Conservation (phyloP, 2,329 filamentous ascomycete genomes). For the Bipolaris victoriae region DNA sequence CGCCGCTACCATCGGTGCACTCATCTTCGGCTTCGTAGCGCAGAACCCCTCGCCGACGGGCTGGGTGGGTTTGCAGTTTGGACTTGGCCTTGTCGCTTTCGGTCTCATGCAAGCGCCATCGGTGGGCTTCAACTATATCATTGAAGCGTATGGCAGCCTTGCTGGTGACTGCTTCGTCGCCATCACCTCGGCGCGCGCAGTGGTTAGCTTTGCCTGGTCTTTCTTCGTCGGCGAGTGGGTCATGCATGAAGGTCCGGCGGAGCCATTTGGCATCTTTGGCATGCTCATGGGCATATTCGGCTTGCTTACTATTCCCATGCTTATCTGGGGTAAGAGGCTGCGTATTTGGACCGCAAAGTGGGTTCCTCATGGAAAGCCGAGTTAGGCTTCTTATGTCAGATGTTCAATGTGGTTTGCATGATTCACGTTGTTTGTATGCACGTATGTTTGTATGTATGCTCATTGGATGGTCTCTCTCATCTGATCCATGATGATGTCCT, state of each 20-base stretch:
- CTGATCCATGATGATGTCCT: too few species aligned
- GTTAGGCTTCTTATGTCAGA: conserved; percentile 11
- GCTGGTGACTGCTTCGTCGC: conserved; percentile 62
- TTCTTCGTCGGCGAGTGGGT: conserved; percentile 62
- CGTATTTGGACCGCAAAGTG: conserved; percentile 50
- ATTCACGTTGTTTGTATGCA: too few species aligned
- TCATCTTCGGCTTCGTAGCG: conserved; percentile 50
- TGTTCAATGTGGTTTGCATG: too few species aligned
- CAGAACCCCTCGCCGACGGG: conserved; percentile 44
- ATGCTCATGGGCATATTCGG: conserved; percentile 59
- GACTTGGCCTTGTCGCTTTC: conserved; percentile 49
- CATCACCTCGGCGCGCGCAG: conserved; percentile 56
- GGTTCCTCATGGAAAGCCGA: conserved; percentile 29
- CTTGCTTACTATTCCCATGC: conserved; percentile 46
- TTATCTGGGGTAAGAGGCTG: conserved; percentile 51
- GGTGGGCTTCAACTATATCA: conserved; percentile 56
- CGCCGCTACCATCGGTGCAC: conserved; percentile 47
- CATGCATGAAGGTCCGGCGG: conserved; percentile 49
- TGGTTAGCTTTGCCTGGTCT: conserved; percentile 62
- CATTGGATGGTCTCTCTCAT: too few species aligned
- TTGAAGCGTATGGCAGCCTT: conserved; percentile 57
- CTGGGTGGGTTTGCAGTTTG: conserved; percentile 52
- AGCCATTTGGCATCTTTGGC: conserved; percentile 61
- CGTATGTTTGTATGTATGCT: too few species aligned
- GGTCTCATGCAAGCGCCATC: conserved; percentile 52